Base-by-base conservation (phyloP, 2,329 filamentous ascomycete genomes). In the Emydomyces testavorans region DNA sequence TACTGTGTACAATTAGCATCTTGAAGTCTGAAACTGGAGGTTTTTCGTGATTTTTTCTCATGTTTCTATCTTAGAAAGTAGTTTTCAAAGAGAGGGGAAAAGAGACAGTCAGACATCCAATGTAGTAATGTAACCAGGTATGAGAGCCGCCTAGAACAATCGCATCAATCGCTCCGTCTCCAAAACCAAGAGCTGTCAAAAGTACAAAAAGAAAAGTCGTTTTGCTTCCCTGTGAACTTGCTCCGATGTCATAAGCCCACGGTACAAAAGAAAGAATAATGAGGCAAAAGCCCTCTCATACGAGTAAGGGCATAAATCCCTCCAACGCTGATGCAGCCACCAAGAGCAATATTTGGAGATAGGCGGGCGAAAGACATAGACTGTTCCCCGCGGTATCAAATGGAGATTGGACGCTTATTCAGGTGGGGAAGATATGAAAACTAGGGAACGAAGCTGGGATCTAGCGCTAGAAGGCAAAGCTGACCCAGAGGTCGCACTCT, bases 51-150 rank as follows among this genome's bases (percentile, higher is more conserved):
- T n/a, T 46, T 32, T 34, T 43, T 34, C 34, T 32, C 4, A 4
- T 32, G 23, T 32, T 43, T 32, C 29, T 43, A 43, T 23, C 16
- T 43, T 23, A 16, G 11, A 42, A 31, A 43, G 29, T 43, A 23
- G n/a, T 34, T 20, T n/a, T 43, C 16, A 20, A 43, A 15, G 24
- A 16, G 2, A 24, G 28, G 16, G 20, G 18, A 34, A 16, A 23
- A 24, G 11, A 3, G 29, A 34, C 2, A n/a, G 15, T 34, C 39
- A 31, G 15, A 34, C 40, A 43, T 43, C 28, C 40, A 43, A 34
- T 34, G 16, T 42, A 31, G 7, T 34, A 20, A 15, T n/a, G n/a
- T n/a, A n/a, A 31, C 29, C 29, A 31, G 29, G 29, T 31, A 31
- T 31, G n/a, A 31, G 29, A 31, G 29, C 29, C 29, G 29, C 29